phyloP scores from a whole-genome alignment of 2,329 filamentous ascomycete species.

The Fusarium caatingaense region DNA sequence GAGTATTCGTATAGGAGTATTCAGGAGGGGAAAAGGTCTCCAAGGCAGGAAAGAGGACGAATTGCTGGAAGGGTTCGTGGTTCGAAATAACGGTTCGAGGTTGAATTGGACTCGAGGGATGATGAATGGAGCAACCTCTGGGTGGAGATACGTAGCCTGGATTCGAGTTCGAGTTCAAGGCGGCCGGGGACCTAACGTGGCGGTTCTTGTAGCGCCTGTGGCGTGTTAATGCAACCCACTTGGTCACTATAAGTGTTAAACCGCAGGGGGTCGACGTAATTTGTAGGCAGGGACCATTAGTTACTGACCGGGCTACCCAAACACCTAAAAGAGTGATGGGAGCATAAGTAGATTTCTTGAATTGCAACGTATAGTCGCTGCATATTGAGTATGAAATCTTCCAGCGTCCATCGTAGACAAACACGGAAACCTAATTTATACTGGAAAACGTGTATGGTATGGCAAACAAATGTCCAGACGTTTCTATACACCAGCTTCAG shows the following conservation, averaged over 20 bases:
- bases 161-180: constrained; percentile 5
- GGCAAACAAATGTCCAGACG: not conserved
- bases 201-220: constrained; percentile 42
- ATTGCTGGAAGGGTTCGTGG: constrained; percentile 17
- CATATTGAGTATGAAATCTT: not conserved
- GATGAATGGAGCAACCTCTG: constrained; percentile 28
- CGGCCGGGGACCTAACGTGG: constrained; percentile 39
- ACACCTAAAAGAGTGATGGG: not conserved
- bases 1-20: not conserved
- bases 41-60: constrained; percentile 1
- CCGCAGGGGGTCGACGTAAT: not conserved
- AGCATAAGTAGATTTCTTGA: not conserved
- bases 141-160: constrained; percentile 13
- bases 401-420: not conserved
- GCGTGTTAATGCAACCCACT: constrained; percentile 35
- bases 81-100: constrained; percentile 29
- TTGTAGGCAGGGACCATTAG: not conserved
- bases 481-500: not conserved
- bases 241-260: constrained; percentile 1
- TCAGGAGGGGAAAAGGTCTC: constrained; percentile 1
- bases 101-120: constrained; percentile 33
- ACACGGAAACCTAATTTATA: not conserved
- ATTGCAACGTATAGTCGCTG: not conserved
- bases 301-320: too few species aligned
- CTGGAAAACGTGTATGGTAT: not conserved